These are phyloP conservation scores for Fusarium phyllophilum DNA, from an alignment of 2,329 filamentous ascomycete genomes.

Conservation along the genomic window DNA sequence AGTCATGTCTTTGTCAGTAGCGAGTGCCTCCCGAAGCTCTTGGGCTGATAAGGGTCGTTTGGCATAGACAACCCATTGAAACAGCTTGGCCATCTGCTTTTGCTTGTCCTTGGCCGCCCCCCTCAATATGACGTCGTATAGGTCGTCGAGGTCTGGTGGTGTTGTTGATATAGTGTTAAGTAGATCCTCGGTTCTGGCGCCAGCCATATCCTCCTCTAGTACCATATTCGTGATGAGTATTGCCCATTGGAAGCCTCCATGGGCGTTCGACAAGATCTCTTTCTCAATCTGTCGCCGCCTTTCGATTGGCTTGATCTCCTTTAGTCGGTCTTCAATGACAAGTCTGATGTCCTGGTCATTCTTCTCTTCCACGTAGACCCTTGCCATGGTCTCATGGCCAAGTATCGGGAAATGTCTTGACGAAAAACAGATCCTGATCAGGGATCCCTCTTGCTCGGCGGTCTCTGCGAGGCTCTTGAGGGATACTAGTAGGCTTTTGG, in stretches of 20 bases:
- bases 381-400: neutral
- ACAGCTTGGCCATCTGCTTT: neutral
- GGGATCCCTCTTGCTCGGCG: neutral
- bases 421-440: neutral
- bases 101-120: rapidly evolving
- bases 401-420: neutral
- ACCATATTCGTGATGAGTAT: neutral
- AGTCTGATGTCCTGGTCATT: neutral
- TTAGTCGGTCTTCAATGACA: neutral
- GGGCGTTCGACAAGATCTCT: neutral
- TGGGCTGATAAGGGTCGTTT: neutral
- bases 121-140: neutral
- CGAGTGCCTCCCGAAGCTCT: neutral
- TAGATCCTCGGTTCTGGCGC: neutral
- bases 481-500: neutral
- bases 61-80: neutral
- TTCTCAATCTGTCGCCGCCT: neutral
- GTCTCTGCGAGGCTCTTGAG: neutral
- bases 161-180: neutral
- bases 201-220: neutral
- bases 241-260: neutral
- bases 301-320: rapidly evolving
- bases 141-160: rapidly evolving
- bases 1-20: neutral
- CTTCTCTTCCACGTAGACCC: neutral